Conservation (phyloP, 1,284 basidiomycete genomes). For the Prillingera fragicola region DNA sequence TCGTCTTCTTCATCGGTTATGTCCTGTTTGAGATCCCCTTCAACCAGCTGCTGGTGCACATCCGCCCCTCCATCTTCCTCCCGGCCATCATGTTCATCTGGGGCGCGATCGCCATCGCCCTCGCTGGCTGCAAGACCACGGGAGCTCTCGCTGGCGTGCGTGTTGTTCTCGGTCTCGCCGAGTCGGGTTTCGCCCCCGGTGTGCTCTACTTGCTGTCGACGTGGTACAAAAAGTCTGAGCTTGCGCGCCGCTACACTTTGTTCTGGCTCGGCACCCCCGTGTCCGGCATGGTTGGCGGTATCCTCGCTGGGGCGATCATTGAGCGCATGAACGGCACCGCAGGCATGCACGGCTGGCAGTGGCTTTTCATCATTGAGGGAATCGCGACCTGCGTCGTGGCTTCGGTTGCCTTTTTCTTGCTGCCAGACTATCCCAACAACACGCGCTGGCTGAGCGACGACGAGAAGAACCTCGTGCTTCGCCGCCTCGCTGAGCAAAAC, state of each 20-base stretch:
- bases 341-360: constrained; percentile 14
- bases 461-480: constrained; percentile 5
- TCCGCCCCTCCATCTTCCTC: constrained; percentile 24
- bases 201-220: constrained; percentile 8
- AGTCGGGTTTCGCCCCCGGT: constrained; percentile 14
- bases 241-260: constrained; percentile 13
- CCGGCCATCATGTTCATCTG: constrained; percentile 23
- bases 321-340: constrained; percentile 6
- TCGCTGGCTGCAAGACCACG: constrained; percentile 7
- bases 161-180: constrained; percentile 10
- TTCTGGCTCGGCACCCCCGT: constrained; percentile 18
- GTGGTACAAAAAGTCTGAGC: constrained; percentile 14
- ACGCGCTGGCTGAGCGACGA: constrained; percentile 27
- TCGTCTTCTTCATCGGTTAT: constrained; percentile 14
- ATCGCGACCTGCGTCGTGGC: constrained; percentile 5
- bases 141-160: constrained; percentile 17
- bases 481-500: background rate
- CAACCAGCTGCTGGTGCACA: constrained; percentile 23
- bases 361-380: constrained; percentile 31
- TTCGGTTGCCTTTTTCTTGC: constrained; percentile 20
- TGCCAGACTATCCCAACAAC: constrained; percentile 32
- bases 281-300: constrained; percentile 25
- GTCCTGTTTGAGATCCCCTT: constrained; percentile 19
- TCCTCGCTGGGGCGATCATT: constrained; percentile 28
- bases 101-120: constrained; percentile 16